These are phyloP conservation scores for Pseudocercospora musae DNA, from an alignment of 2,329 filamentous ascomycete genomes.

Conservation along the genomic window DNA sequence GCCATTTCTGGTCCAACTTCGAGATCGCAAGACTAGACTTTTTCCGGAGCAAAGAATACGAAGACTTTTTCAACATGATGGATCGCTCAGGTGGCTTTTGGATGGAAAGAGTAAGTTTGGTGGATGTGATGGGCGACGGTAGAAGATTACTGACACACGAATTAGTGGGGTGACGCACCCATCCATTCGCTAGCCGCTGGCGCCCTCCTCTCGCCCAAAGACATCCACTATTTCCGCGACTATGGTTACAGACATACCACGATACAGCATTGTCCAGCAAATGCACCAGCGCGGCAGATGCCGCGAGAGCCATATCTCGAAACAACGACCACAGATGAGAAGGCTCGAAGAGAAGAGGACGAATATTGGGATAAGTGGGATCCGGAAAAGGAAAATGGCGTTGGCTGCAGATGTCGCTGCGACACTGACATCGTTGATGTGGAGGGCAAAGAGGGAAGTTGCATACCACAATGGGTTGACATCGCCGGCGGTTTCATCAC, in stretches of 20 bases:
- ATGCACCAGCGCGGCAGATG: conserved; percentile 84
- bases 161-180: conserved; percentile 93
- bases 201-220: conserved; percentile 71
- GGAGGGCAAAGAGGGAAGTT: conserved; percentile 95
- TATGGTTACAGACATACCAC: conserved; percentile 98
- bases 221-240: conserved; percentile 98
- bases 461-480: conserved; percentile 93
- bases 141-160: conserved; percentile 38
- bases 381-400: conserved; percentile 85
- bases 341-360: conserved; percentile 84
- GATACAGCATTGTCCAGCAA: conserved; percentile 96
- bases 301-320: conserved; percentile 70
- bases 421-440: conserved; percentile 97
- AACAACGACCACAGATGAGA: conserved; percentile 52
- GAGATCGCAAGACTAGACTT: conserved; percentile 93
- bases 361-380: conserved; percentile 93
- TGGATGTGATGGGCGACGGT: conserved; percentile 26
- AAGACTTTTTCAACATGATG: conserved; percentile 99
- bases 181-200: conserved; percentile 97
- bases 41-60: conserved; percentile 96
- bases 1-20: conserved; percentile 99
- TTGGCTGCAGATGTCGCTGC: conserved; percentile 93
- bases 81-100: conserved; percentile 96
- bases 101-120: conserved; percentile 86
- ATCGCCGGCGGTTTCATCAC: conserved; percentile 83